Percentiles rank a stretch among this genome's conserved stretches.
These are phyloP conservation scores for Hypoxylon sp. DNA, from an alignment of 2,329 filamentous ascomycete genomes.

Conservation along the genomic window DNA sequence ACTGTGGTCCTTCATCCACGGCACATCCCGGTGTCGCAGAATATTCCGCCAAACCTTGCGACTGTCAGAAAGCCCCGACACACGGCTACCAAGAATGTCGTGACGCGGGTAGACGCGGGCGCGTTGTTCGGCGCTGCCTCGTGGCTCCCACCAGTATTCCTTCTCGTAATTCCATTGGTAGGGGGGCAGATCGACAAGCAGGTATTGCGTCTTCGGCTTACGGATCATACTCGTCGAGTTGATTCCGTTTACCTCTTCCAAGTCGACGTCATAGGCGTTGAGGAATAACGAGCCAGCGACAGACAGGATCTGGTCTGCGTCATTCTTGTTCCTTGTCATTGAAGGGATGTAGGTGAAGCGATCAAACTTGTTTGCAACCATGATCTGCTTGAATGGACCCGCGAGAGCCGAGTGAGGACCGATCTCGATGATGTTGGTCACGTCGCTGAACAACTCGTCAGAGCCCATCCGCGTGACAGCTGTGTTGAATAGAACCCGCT, in stretches of 20 bases:
- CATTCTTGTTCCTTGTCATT: constrained; percentile 43
- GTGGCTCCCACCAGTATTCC: constrained; percentile 44
- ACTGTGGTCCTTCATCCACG: constrained; percentile 43
- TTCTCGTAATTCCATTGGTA: constrained; percentile 50
- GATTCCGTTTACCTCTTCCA: constrained; percentile 42
- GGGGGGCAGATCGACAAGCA: constrained; percentile 49
- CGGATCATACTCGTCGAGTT: constrained; percentile 14
- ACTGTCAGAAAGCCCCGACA: constrained; percentile 26
- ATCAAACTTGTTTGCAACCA: constrained; percentile 37
- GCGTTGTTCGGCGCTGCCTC: constrained; percentile 47
- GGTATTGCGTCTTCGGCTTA: constrained; percentile 34
- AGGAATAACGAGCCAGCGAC: constrained; percentile 48
- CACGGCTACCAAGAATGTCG: constrained; percentile 44
- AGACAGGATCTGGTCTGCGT: constrained; percentile 38
- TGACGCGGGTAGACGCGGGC: constrained; percentile 43
- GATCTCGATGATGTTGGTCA: constrained; percentile 44
- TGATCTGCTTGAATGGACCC: constrained; percentile 54
- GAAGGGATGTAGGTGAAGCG: constrained; percentile 32
- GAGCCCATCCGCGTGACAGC: constrained; percentile 54
- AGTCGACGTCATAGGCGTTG: constrained; percentile 41
- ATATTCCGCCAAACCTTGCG: constrained; percentile 46
- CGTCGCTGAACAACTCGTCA: constrained; percentile 48
- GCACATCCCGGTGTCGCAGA: constrained; percentile 30
- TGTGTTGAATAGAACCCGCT: constrained; percentile 49
- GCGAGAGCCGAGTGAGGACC: constrained; percentile 52